Conservation (phyloP, 164 flowering plant species). For the Chimonanthus praecox region DNA sequence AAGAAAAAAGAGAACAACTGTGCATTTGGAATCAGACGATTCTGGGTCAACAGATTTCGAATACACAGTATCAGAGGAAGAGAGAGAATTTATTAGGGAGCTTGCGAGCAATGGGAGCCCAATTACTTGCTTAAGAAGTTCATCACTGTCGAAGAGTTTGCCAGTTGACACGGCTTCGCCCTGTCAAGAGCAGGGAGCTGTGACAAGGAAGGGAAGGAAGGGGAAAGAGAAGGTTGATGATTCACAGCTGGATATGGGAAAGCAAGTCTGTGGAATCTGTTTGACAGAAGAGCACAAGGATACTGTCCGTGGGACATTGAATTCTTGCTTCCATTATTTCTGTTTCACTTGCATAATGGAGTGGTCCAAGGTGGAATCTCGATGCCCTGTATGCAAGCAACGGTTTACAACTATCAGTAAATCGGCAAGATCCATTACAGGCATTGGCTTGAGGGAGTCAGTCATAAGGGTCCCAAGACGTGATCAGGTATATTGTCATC, state of each 20-base stretch:
- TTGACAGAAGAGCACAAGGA: conserved; percentile 82
- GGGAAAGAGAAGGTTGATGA: conserved; percentile 72
- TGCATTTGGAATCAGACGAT: conserved; percentile 62
- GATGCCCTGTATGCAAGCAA: conserved; percentile 96
- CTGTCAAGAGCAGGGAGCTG: conserved; percentile 15
- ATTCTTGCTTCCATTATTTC: conserved; percentile 84
- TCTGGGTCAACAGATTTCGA: conserved; percentile 70
- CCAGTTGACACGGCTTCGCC: conserved; percentile 20
- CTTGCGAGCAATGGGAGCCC: conserved; percentile 37
- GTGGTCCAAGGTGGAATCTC: conserved; percentile 98
- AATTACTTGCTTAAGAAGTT: conserved; percentile 35
- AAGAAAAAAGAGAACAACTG: conserved; percentile 16
- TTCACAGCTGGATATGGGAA: conserved; percentile 37
- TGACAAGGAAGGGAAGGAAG: conserved; percentile 33
- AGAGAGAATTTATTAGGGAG: conserved; percentile 75
- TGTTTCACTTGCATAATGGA: conserved; percentile 92
- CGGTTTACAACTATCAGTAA: conserved; percentile 71
- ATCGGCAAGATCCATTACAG: conserved; percentile 43
- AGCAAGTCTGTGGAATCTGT: conserved; percentile 93
- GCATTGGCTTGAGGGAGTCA: conserved; percentile 50
- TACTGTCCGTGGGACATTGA: conserved; percentile 62
- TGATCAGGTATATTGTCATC: conserved; percentile 65
- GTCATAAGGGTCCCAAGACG: conserved; percentile 73
- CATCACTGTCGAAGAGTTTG: conserved; percentile 16
- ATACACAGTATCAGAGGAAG: conserved; percentile 85